Percentiles rank a stretch among this genome's conserved stretches.
Conservation (phyloP, 2,329 filamentous ascomycete genomes). For the Rutstroemia sydowiana region DNA sequence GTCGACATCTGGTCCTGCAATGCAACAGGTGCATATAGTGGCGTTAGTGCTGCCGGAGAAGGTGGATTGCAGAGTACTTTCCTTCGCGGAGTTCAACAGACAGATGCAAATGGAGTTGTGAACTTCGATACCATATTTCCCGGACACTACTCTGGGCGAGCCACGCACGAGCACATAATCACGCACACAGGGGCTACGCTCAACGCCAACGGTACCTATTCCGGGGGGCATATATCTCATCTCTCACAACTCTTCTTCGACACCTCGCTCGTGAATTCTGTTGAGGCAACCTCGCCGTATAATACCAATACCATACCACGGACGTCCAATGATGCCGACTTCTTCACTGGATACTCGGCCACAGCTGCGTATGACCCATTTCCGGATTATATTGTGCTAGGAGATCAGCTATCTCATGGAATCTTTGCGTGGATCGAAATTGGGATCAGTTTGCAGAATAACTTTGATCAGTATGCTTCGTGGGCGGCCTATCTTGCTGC, state of each 20-base stretch:
- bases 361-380: conserved; percentile 42
- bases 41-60: conserved; percentile 32
- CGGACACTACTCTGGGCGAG: conserved; percentile 38
- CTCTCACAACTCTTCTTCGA: conserved; percentile 54
- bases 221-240: conserved; percentile 40
- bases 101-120: conserved; percentile 36
- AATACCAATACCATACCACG: conserved; percentile 38
- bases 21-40: conserved; percentile 39
- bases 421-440: conserved; percentile 49
- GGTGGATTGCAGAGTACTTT: conserved; percentile 37
- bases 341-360: conserved; percentile 36
- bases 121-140: conserved; percentile 38
- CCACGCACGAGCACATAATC: conserved; percentile 39
- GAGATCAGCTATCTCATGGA: conserved; percentile 44
- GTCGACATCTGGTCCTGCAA: conserved; percentile 44
- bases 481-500: conserved; percentile 15
- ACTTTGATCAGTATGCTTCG: conserved; percentile 12
- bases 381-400: conserved; percentile 51
- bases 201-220: conserved; percentile 40
- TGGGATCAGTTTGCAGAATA: conserved; percentile 24
- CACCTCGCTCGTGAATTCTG: conserved; percentile 47
- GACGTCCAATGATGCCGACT: conserved; percentile 43
- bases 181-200: conserved; percentile 14
- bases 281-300: conserved; percentile 45
- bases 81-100: conserved; percentile 37